Conservation (phyloP, 495 filamentous ascomycete species). For the Aspergillus biplanus region DNA sequence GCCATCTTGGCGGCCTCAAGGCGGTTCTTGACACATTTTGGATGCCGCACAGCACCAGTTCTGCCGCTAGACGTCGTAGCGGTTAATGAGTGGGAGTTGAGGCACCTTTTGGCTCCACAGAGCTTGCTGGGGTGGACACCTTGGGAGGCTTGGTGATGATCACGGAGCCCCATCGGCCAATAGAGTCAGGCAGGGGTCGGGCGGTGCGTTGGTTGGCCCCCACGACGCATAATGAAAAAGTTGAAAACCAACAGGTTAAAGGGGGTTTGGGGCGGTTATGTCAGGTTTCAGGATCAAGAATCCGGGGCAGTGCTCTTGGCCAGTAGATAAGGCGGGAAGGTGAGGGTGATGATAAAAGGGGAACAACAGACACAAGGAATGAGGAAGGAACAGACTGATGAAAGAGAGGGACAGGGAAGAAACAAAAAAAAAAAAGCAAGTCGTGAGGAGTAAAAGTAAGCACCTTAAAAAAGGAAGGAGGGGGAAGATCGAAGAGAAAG, state of each 20-base stretch:
- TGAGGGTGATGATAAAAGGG: not conserved
- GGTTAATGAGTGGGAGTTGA: not conserved
- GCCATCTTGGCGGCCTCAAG: not conserved
- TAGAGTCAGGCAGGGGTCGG: not conserved
- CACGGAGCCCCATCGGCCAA: not conserved
- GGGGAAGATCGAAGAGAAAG: not conserved
- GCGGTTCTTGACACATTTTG: not conserved
- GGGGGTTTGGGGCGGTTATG: no score
- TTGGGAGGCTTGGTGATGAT: not conserved
- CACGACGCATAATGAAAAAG: not conserved
- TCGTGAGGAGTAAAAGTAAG: not conserved
- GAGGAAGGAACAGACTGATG: not conserved
- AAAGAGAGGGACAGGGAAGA: not conserved
- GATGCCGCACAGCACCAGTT: not conserved
- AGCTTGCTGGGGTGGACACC: not conserved
- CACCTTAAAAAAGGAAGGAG: not conserved
- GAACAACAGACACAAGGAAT: not conserved
- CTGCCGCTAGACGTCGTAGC: not conserved
- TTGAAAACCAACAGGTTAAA: no score
- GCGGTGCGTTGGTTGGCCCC: not conserved
- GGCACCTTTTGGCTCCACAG: not conserved
- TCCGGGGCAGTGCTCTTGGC: not conserved
- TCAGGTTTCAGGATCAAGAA: no score
- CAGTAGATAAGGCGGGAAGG: not conserved
- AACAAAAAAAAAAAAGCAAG: not conserved